Base-by-base conservation (phyloP, 2,329 filamentous ascomycete species). In the Coniochaeta sp. region DNA sequence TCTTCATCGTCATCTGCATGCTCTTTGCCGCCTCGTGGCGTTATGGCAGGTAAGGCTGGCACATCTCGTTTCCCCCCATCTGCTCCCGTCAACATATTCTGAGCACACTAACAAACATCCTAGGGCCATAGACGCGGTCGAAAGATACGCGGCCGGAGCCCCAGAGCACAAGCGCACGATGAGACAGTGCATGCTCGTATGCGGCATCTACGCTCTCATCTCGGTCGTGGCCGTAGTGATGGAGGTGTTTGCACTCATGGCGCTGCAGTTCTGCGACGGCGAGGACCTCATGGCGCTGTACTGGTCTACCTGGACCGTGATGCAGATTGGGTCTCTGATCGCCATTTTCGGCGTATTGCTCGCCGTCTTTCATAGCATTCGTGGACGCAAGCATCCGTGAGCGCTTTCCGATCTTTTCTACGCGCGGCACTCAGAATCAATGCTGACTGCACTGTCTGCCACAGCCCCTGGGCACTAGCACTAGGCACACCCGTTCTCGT, bases 291-390 rank as follows among this genome's bases (percentile, higher is more conserved):
- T 85, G 72, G 77, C 79, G 1, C 71, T 86, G 0, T 85, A 84
- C 69, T 86, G 83, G 83, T 80, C 82, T 0, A 84, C 82, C 1
- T 86, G 82, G 81, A 83, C 81, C 24, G 82, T 84, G 76, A 73
- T 84, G 5, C 83, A 86, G 65, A 72, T 85, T 2, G 83, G 83
- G 6, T 81, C 81, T 1, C 72, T 83, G 62, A 84, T 85, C 38
- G 83, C 83, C 61, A 83, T 85, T 66, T 68, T 79, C 14, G 83
- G 83, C 30, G 81, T 86, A 62, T 78, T 83, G 52, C 71, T 86
- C 3, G 77, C 82, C 40, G 70, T 84, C 28, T 74, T 76, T 38
- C 80, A 85, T 62, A 74, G 78, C 2, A 66, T 84, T 9, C 74
- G 74, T 40, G 74, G 81, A 42, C 72, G 78, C 56, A 75, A 77